Conservation (phyloP, 345 rosid genomes). For the Populus ilicifolia region DNA sequence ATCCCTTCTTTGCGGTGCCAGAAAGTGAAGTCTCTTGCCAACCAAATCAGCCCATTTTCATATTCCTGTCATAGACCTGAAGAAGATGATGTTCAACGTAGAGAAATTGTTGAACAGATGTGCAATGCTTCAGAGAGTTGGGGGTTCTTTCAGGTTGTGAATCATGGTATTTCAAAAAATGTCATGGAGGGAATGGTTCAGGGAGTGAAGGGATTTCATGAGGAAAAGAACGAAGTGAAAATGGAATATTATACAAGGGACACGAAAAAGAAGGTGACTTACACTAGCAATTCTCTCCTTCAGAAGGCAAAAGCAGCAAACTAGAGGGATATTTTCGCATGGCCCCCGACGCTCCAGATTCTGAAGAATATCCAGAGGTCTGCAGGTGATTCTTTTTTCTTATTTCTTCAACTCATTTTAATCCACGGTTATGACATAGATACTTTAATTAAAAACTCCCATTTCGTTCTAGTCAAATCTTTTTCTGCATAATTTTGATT, state of each 20-base stretch:
- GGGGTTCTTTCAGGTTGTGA: slow-evolving; percentile 19
- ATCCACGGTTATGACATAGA: too few species aligned
- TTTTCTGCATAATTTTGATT: too few species aligned
- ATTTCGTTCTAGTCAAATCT: too few species aligned
- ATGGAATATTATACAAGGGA: slow-evolving; percentile 17
- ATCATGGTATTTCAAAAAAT: slow-evolving; percentile 19
- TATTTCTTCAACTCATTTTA: too few species aligned
- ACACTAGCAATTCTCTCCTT: slow-evolving; percentile 18
- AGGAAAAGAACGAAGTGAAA: slow-evolving; percentile 17
- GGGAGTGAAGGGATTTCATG: slow-evolving; percentile 20
- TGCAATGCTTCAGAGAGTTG: background rate
- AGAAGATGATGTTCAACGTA: background rate
- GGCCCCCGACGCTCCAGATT: slow-evolving; percentile 15
- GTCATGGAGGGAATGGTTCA: slow-evolving; percentile 1
- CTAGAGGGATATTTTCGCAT: slow-evolving; percentile 27
- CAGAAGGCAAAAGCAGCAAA: slow-evolving; percentile 18
- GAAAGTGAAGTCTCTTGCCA: background rate
- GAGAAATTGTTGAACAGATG: background rate
- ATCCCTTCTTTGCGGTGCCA: background rate
- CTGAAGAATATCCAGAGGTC: slow-evolving; percentile 9
- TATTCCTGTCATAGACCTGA: background rate
- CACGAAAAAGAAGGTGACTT: slow-evolving; percentile 7
- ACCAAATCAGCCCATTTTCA: background rate
- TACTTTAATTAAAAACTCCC: too few species aligned
- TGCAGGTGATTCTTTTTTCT: slow-evolving; percentile 17